A percentile compares a stretch with the other conserved stretches of the same genome.
These are phyloP conservation scores for Schizosaccharomyces cryophilus DNA, from an alignment of 805 yeast genomes.

Conservation along the genomic window DNA sequence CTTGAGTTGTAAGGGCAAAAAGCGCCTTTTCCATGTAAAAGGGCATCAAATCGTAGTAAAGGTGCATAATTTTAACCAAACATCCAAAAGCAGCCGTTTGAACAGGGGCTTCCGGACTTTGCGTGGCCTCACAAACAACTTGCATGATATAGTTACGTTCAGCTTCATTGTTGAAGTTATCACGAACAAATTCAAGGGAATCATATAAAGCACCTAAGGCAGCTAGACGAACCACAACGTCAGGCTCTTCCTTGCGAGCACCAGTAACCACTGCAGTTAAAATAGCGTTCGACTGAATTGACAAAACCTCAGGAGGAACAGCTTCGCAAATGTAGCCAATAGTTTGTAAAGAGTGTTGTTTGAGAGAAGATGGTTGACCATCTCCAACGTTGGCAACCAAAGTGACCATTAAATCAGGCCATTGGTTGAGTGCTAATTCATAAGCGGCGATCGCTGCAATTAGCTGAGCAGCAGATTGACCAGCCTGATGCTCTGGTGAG, in stretches of 20 bases:
- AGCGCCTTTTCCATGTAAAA: constrained; percentile 94
- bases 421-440: constrained; percentile 65
- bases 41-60: constrained; percentile 73
- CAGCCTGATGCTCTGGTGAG: constrained; percentile 50
- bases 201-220: constrained; percentile 81
- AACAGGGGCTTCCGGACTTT: constrained; percentile 52
- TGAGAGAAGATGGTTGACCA: constrained; percentile 45
- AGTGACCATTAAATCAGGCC: constrained; percentile 66
- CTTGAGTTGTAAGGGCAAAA: constrained; percentile 66
- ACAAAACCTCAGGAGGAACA: constrained; percentile 63
- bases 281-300: constrained; percentile 71
- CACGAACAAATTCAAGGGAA: constrained; percentile 69
- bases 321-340: constrained; percentile 92
- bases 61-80: constrained; percentile 68
- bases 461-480: constrained; percentile 71
- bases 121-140: constrained; percentile 97
- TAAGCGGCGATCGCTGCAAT: constrained; percentile 94
- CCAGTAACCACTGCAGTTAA: constrained; percentile 92
- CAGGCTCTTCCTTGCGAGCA: constrained; percentile 62
- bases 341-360: constrained; percentile 65
- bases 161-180: constrained; percentile 74
- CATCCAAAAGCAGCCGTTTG: constrained; percentile 94
- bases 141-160: constrained; percentile 96
- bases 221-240: constrained; percentile 52
- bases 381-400: constrained; percentile 70